Percentiles rank a stretch among this genome's conserved stretches.
These are phyloP conservation scores for Talaromyces islandicus DNA, from an alignment of 2,329 filamentous ascomycete genomes.

Conservation along the genomic window DNA sequence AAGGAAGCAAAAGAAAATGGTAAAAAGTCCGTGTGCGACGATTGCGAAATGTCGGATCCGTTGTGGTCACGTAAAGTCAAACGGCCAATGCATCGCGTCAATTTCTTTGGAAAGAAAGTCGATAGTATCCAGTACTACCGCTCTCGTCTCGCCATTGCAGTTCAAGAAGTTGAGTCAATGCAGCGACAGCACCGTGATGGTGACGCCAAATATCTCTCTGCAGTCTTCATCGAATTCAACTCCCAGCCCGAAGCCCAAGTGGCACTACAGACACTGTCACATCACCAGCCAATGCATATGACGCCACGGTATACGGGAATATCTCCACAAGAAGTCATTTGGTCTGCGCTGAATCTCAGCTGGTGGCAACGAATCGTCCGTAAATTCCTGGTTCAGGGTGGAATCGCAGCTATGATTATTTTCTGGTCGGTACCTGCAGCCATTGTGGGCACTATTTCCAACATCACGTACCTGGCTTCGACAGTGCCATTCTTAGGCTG, in stretches of 20 bases:
- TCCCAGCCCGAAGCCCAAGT: constrained; percentile 77
- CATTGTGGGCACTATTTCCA: constrained; percentile 79
- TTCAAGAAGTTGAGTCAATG: constrained; percentile 60
- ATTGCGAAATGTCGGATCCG: constrained; percentile 24
- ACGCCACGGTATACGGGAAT: constrained; percentile 80
- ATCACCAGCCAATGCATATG: constrained; percentile 83
- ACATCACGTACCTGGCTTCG: constrained; percentile 62
- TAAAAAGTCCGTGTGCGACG: constrained; percentile 16
- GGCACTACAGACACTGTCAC: constrained; percentile 76
- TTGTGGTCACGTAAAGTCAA: constrained; percentile 37
- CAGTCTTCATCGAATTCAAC: constrained; percentile 85
- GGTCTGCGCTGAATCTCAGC: constrained; percentile 72
- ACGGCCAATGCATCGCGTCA: constrained; percentile 66
- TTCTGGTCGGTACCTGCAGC: constrained; percentile 79
- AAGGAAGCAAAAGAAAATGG: constrained; percentile 46
- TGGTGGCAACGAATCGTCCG: constrained; percentile 80
- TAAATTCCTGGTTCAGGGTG: constrained; percentile 59
- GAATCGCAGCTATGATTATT: constrained; percentile 71
- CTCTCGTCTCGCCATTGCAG: constrained; percentile 63
- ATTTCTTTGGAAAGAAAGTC: constrained; percentile 72
- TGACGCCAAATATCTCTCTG: constrained; percentile 60
- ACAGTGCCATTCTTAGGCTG: constrained; percentile 61
- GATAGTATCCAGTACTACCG: constrained; percentile 88
- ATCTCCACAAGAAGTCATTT: constrained; percentile 78
- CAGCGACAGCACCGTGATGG: constrained; percentile 61